Conservation (phyloP, 768 basidiomycete genomes). For the Myochromella boudieri region DNA sequence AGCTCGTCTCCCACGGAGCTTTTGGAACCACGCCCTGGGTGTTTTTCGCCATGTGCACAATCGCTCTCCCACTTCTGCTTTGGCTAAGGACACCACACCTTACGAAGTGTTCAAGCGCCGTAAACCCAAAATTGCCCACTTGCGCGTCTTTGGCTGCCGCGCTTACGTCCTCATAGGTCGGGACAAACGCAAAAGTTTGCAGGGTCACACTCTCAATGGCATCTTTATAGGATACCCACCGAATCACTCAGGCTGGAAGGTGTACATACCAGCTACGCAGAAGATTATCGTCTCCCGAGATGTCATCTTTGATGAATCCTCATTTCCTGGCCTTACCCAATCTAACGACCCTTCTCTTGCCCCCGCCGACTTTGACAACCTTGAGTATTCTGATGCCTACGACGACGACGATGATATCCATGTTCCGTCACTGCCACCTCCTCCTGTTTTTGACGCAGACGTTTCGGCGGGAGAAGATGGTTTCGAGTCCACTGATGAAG, state of each 20-base stretch:
- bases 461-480: no score
- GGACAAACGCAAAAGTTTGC: conserved; percentile 30
- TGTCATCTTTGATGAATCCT: conserved; percentile 4
- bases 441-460: background rate
- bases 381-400: background rate
- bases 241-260: conserved; percentile 4
- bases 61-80: conserved; percentile 4
- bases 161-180: conserved; percentile 37
- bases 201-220: conserved; percentile 26
- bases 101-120: conserved; percentile 11
- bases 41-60: conserved; percentile 4
- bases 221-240: conserved; percentile 37
- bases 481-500: background rate
- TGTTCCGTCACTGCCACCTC: background rate
- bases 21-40: conserved; percentile 1
- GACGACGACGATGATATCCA: background rate
- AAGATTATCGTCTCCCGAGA: conserved; percentile 3
- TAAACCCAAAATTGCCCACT: conserved; percentile 20
- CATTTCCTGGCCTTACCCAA: conserved; percentile 2
- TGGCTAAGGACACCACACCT: background rate
- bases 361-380: background rate
- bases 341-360: background rate
- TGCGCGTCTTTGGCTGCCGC: conserved; percentile 36
- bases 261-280: conserved; percentile 3
- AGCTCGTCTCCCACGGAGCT: conserved; percentile 1